Base-by-base conservation (phyloP, 2,329 filamentous ascomycete species). In the Cytospora piceicola region DNA sequence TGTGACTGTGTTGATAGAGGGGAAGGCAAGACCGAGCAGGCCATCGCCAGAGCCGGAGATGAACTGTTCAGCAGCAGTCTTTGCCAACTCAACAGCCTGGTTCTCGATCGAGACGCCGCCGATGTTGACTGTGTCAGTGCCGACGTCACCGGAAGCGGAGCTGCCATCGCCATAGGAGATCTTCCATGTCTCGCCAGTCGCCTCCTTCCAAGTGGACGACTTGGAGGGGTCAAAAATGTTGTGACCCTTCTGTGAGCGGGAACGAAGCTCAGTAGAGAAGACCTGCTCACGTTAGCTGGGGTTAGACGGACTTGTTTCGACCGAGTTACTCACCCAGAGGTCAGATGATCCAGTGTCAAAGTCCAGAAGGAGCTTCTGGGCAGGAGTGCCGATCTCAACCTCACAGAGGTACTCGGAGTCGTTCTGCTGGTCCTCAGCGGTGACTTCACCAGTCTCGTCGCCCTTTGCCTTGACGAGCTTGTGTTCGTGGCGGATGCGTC, bases 341-440 rank as follows among this genome's bases (percentile, higher is more conserved):
- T 92, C 90, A 24, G 88, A 83, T 14, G 87, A 90, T 24, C 89
- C 89, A 49, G 89, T 91, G 73, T 92, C 90, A 68, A 92, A 91
- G 72, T 91, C 84, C 17, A 91, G 75, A 69, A 81, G 82, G 53
- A 88, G 70, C 55, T 77, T 86, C 77, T 92, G 89, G 1, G 81
- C 75, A 20, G 89, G 89, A 1, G 84, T 88, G 32, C 90, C 90
- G 67, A 92, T 88, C 17, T 77, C 73, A 30, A 92, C 85, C 34
- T 85, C 81, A 57, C 84, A 88, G 27, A 91, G 82, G 73, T 91
- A 91, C 76, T 85, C 76, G 7, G 84, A 78, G 68, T 92, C 89
- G 70, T 90, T 89, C 75, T 91, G 86, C 62, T 86, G 81, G 72
- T 92, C 89, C 29, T 90, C 82, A 7, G 85, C 84, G 7, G 81